Conservation (phyloP, 257 asterid species). For the Solanum phureja region DNA sequence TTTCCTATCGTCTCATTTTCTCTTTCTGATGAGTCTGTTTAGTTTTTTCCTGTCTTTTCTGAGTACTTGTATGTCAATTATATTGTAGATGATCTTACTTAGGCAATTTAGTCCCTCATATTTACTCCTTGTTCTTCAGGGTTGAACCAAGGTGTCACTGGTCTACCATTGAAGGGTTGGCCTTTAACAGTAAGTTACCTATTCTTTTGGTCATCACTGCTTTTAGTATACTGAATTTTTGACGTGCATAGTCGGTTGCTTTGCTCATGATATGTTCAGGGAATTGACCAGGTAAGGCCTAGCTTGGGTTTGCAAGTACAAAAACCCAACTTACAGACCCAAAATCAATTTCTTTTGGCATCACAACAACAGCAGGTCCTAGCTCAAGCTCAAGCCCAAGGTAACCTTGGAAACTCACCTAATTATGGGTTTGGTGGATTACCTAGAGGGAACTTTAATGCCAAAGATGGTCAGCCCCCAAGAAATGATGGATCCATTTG, state of each 20-base stretch:
- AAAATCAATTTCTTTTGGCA: slow-evolving; percentile 24
- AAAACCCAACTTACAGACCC: slow-evolving; percentile 73
- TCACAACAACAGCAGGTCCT: slow-evolving; percentile 27
- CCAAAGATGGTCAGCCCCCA: slow-evolving; percentile 85
- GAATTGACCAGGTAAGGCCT: not conserved
- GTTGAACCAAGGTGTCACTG: slow-evolving; percentile 83
- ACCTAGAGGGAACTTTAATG: slow-evolving; percentile 66
- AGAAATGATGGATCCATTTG: slow-evolving; percentile 96
- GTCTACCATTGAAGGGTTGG: slow-evolving; percentile 96
- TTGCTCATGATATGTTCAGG: slow-evolving; percentile 3
- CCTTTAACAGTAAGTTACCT: slow-evolving; percentile 82
- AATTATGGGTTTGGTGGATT: slow-evolving; percentile 83
- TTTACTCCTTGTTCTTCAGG: slow-evolving; percentile 28
- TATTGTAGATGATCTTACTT: not conserved
- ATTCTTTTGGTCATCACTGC: not conserved
- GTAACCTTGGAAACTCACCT: slow-evolving; percentile 54
- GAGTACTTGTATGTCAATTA: not conserved
- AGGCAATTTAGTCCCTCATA: not conserved
- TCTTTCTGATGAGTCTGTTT: not conserved
- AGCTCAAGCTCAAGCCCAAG: slow-evolving; percentile 92
- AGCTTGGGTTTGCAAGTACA: slow-evolving; percentile 57
- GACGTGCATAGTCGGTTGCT: not conserved
- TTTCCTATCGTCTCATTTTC: not conserved
- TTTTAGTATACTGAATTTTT: not conserved
- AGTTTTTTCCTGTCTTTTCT: not conserved